phyloP scores from a whole-genome alignment of 73 alveolate species.

The Uronychia binucleata region DNA sequence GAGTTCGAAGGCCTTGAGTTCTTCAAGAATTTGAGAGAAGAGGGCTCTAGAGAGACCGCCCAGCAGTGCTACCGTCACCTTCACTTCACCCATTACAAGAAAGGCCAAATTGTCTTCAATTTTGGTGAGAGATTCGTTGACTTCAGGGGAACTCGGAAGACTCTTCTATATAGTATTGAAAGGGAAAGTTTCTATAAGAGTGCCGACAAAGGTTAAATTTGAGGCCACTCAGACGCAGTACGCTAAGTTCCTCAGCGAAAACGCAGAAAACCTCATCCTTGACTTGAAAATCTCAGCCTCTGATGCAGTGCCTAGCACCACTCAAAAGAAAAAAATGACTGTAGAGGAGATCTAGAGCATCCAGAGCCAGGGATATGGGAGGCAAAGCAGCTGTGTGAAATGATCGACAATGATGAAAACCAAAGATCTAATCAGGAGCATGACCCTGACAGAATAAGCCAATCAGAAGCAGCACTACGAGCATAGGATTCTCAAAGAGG shows the following conservation, averaged over 20 bases:
- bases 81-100: constrained; percentile 10
- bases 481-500: constrained; percentile 41
- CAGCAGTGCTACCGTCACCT: constrained; percentile 41
- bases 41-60: constrained; percentile 31
- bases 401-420: too few species aligned
- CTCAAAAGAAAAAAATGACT: too few species aligned
- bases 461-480: constrained; percentile 17
- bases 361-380: too few species aligned
- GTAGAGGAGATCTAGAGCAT: too few species aligned
- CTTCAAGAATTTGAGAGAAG: constrained; percentile 23
- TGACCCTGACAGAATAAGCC: constrained; percentile 2
- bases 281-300: too few species aligned
- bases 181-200: constrained; percentile 61
- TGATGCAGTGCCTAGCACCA: too few species aligned
- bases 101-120: constrained; percentile 44
- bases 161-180: constrained; percentile 54
- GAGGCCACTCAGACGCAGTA: not conserved
- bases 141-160: constrained; percentile 61
- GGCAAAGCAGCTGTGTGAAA: too few species aligned
- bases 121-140: constrained; percentile 3
- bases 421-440: too few species aligned
- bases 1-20: not conserved
- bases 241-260: not conserved
- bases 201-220: constrained; percentile 37
- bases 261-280: not conserved